Conservation (phyloP, 139 green algal species). For the Chlorella sp. region DNA sequence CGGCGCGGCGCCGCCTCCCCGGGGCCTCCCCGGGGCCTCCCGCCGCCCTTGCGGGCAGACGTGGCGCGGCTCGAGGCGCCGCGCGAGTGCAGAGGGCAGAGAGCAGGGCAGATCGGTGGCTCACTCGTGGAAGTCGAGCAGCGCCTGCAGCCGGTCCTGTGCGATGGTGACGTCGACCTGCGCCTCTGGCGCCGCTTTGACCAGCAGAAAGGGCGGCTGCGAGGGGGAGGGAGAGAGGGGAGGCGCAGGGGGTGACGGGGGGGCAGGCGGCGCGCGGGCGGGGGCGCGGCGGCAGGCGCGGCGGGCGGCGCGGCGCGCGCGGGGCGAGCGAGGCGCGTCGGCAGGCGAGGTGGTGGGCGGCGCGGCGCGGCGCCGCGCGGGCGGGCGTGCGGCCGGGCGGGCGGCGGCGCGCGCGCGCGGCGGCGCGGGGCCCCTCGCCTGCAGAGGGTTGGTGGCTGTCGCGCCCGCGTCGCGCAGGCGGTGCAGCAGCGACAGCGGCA, state of each 20-base stretch:
- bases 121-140: constrained; percentile 85
- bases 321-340: background rate
- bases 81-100: background rate
- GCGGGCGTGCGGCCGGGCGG: background rate
- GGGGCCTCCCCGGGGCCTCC: background rate
- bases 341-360: no score
- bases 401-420: background rate
- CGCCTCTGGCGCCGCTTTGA: constrained; percentile 74
- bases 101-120: background rate
- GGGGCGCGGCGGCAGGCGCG: background rate
- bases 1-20: background rate
- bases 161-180: constrained; percentile 88
- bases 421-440: constrained; percentile 39
- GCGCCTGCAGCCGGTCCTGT: constrained; percentile 76
- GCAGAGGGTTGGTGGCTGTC: constrained; percentile 57
- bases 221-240: background rate
- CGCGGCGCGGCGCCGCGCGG: no score
- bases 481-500: constrained; percentile 15
- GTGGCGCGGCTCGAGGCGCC: background rate
- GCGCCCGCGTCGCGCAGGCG: background rate
- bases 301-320: background rate
- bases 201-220: background rate
- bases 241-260: background rate
- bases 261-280: no score
- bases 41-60: no score